Evolutionary conservation across 192 early-diverging fungal species (phyloP), one percentile per base, ranked within the genome.

Genomic region (Phycomyces nitens): DNA sequence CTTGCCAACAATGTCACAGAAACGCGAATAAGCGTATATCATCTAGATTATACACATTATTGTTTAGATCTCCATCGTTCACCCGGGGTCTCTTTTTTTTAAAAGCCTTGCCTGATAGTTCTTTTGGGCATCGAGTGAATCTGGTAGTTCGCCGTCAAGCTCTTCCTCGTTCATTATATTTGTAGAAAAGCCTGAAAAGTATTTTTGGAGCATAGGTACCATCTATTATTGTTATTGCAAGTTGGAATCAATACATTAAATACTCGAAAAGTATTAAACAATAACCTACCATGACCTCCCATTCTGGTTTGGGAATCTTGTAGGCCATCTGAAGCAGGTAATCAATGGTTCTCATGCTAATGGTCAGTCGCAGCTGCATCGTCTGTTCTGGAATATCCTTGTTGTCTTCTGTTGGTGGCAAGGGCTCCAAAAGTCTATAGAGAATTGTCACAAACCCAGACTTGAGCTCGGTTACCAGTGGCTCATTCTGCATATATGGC

Each of bases 11-110:
- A 82, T 80, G 0, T 66, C 60, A 58, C 80, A 83, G 9, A 85
- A 71, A 52, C 75, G 76, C 0, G 77, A 80, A 60, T 85, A 83
- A 8, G 84, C 79, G 61, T 79, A 85, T 26, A 85, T 75, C 80
- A 83, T 85, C 79, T 84, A 61, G 9, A 34, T 34, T 5, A 5
- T 34, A 34, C 7, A 34, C 29, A 34, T 5, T 34, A 34, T 34
- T 34, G 3, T 34, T 34, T 34, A 34, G 29, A 34, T 34, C 2
- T 5, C 2, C 7, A 34, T 34, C 29, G 29, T 34, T 7, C 7
- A 34, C 2, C 7, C 2, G 2, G 7, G 7, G 29, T 7, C 7
- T 34, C 7, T 34, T 34, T 7, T 34, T 7, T 34, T 34, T 5
- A 34, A 34, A 34, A 34, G 7, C 29, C 20, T 49, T 58, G 81